Percentiles rank a stretch among this genome's conserved stretches.
These are phyloP conservation scores for Umbilicus rupestris DNA, from an alignment of 164 flowering plant species.

Conservation along the genomic window DNA sequence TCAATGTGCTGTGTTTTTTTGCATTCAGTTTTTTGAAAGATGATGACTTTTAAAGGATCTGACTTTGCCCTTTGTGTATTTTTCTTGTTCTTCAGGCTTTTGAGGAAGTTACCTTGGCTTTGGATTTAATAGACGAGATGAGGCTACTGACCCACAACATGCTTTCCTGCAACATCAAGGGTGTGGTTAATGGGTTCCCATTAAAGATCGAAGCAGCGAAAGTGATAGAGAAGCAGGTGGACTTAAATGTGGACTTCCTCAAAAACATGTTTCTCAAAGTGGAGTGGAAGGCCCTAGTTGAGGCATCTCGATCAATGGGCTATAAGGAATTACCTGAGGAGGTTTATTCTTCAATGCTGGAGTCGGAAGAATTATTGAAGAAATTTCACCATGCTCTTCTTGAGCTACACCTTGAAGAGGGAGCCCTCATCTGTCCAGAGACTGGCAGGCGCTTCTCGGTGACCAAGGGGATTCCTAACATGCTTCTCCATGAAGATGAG, in stretches of 20 bases:
- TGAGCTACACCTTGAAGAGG: slow-evolving; percentile 79
- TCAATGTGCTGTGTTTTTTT: no score
- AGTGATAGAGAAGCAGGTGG: slow-evolving; percentile 47
- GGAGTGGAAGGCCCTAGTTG: slow-evolving; percentile 72
- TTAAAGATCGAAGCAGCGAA: slow-evolving; percentile 49
- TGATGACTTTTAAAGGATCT: no score
- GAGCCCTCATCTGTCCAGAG: slow-evolving; percentile 81
- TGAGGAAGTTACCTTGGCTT: background rate
- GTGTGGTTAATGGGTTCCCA: slow-evolving; percentile 72
- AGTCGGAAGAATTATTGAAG: slow-evolving; percentile 47
- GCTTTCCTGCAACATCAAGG: slow-evolving; percentile 80
- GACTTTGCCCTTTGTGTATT: no score
- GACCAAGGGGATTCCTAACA: slow-evolving; percentile 84
- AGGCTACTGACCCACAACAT: slow-evolving; percentile 87
- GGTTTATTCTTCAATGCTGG: slow-evolving; percentile 52
- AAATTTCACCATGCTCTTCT: slow-evolving; percentile 79
- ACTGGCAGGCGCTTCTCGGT: slow-evolving; percentile 70
- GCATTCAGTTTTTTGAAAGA: no score
- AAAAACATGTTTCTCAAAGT: slow-evolving; percentile 59
- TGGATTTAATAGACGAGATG: slow-evolving; percentile 26
- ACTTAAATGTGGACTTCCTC: slow-evolving; percentile 66
- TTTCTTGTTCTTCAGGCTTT: background rate
- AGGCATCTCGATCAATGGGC: slow-evolving; percentile 51
- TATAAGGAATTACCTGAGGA: slow-evolving; percentile 64
- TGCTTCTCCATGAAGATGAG: slow-evolving; percentile 94